Evolutionary conservation across 768 basidiomycete species (phyloP).

Genomic region (Phlegmacium glaucopus): DNA sequence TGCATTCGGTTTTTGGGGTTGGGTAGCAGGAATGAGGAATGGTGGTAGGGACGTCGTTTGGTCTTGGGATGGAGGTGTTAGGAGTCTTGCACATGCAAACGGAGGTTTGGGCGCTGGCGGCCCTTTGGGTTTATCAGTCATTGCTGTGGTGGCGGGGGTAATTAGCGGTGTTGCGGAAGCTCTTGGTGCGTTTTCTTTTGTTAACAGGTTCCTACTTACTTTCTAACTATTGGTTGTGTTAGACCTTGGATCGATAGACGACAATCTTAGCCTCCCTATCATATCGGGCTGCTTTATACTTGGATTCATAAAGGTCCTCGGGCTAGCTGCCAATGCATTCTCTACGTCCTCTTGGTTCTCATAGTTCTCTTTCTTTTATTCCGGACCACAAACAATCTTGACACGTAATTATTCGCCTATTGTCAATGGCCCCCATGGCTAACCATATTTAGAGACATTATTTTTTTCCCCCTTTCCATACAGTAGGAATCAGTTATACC

Average conservation of each 20-base stretch:
- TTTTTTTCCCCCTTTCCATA: too few species aligned
- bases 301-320: slow-evolving; percentile 39
- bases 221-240: slow-evolving; percentile 7
- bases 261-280: slow-evolving; percentile 88
- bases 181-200: slow-evolving; percentile 54
- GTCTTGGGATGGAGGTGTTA: slow-evolving; percentile 53
- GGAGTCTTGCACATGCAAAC: slow-evolving; percentile 19
- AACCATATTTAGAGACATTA: too few species aligned
- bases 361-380: too few species aligned
- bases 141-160: slow-evolving; percentile 67
- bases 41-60: slow-evolving; percentile 41
- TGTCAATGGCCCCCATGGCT: too few species aligned
- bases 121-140: slow-evolving; percentile 47
- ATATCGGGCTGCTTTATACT: slow-evolving; percentile 68
- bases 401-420: too few species aligned
- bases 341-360: slow-evolving; percentile 17
- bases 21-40: slow-evolving; percentile 46
- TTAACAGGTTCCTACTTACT: not conserved
- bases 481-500: too few species aligned
- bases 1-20: slow-evolving; percentile 69
- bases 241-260: slow-evolving; percentile 86
- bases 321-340: slow-evolving; percentile 21
- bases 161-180: slow-evolving; percentile 89
- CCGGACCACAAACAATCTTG: too few species aligned
- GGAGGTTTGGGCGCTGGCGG: slow-evolving; percentile 29